Evolutionary conservation across 768 basidiomycete genomes (phyloP).

Genomic region (Suillus paluster): DNA sequence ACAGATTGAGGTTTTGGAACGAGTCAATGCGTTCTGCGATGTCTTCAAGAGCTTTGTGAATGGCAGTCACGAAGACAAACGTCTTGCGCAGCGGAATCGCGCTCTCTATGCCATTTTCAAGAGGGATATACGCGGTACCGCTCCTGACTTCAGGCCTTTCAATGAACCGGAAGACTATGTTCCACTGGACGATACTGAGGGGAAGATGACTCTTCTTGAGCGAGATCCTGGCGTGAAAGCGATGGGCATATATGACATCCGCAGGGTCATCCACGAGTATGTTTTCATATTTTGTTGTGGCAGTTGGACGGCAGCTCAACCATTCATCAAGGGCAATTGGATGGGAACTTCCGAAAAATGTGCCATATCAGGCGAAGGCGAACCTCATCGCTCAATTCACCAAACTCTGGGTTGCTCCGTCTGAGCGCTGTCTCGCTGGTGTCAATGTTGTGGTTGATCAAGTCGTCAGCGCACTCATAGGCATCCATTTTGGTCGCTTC

Average conservation of each 20-base stretch:
- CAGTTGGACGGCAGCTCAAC: neutral
- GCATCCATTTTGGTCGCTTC: slow-evolving; percentile 47
- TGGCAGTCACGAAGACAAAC: slow-evolving; percentile 28
- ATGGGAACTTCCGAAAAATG: slow-evolving; percentile 41
- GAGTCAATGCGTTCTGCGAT: slow-evolving; percentile 39
- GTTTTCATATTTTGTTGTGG: slow-evolving; percentile 12
- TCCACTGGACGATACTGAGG: slow-evolving; percentile 20
- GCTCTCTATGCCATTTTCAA: slow-evolving; percentile 35
- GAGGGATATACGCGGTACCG: slow-evolving; percentile 34
- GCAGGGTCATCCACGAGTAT: slow-evolving; percentile 37
- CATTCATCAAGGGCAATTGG: slow-evolving; percentile 30
- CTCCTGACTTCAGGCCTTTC: slow-evolving; percentile 42
- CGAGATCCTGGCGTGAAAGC: slow-evolving; percentile 19
- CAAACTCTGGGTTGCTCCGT: slow-evolving; percentile 33
- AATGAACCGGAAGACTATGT: neutral
- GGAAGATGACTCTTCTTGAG: slow-evolving; percentile 15
- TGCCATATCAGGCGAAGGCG: slow-evolving; percentile 39
- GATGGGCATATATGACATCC: slow-evolving; percentile 34
- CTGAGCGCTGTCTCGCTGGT: slow-evolving; percentile 37
- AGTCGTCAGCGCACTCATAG: slow-evolving; percentile 31
- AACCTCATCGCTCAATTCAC: slow-evolving; percentile 33
- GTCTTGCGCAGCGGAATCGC: slow-evolving; percentile 37
- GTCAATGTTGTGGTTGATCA: slow-evolving; percentile 37
- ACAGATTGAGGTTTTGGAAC: slow-evolving; percentile 39
- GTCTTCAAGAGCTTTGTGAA: slow-evolving; percentile 33